These are phyloP conservation scores for Aspergillus chevalieri DNA, from an alignment of 2,329 filamentous ascomycete species.

Conservation along the genomic window DNA sequence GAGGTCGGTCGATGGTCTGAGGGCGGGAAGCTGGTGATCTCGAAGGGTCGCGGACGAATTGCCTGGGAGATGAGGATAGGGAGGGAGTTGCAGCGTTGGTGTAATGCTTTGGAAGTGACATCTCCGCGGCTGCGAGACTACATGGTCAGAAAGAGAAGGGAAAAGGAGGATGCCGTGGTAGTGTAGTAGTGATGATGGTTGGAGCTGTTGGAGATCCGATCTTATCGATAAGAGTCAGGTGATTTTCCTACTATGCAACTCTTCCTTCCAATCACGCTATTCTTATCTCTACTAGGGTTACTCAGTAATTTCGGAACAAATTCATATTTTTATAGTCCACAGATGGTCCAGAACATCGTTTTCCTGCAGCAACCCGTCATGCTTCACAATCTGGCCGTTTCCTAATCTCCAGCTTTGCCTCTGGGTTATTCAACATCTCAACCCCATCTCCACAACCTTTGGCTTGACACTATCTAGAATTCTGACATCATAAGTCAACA, in stretches of 20 bases:
- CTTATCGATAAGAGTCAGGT: conserved; percentile 26
- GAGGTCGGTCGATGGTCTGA: conserved; percentile 15
- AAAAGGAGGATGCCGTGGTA: conserved; percentile 2
- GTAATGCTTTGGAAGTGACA: conserved; percentile 29
- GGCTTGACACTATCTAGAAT: neutral
- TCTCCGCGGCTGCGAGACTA: conserved; percentile 22
- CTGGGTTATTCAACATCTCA: conserved; percentile 4
- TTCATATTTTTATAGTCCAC: too few species aligned
- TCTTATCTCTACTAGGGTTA: too few species aligned
- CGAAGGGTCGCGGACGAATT: conserved; percentile 13
- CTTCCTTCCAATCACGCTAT: neutral
- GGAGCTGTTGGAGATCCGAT: conserved; percentile 7
- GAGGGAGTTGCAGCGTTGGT: conserved; percentile 10
- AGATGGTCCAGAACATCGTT: too few species aligned
- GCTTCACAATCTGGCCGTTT: conserved; percentile 1
- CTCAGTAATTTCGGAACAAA: too few species aligned
- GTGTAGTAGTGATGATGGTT: neutral
- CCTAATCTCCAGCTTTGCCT: conserved; percentile 4
- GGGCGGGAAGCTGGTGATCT: conserved; percentile 14
- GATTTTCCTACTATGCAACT: neutral
- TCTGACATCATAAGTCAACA: conserved; percentile 19
- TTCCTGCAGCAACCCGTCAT: neutral
- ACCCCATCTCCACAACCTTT: neutral
- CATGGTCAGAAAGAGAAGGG: conserved; percentile 17
- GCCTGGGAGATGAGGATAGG: conserved; percentile 25